Evolutionary conservation across 2,329 filamentous ascomycete genomes (phyloP), one percentile per base, ranked within the genome.

Genomic region (Aspergillus floridensis): DNA sequence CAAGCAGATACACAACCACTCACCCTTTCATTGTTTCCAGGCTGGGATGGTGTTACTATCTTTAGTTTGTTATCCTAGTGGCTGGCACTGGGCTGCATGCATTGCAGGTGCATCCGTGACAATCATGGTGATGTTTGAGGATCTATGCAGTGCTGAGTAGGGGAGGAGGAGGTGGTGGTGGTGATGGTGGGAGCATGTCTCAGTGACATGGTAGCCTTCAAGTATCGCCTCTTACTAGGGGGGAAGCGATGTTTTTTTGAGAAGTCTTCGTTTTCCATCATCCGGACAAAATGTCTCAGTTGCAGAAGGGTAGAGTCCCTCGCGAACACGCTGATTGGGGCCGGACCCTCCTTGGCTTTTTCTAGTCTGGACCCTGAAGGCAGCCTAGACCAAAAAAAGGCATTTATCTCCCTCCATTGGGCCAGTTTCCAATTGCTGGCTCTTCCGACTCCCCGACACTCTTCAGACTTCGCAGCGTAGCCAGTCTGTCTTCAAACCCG

Each of bases 321-420:
- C 12, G 14, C n/a, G 12, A 26, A 19, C 32, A n/a, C n/a, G 21
- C 26, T 59, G 56, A 63, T 61, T 63, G 61, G 61, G 21, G 53
- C 44, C 24, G 49, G 21, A 11, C 29, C 50, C 50, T 56, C 65
- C 65, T 68, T 66, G 66, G 65, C 65, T 66, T 65, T 62, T 57
- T 63, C 62, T 68, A 68, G 66, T 52, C 61, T 51, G 53, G 57
- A 62, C 60, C 55, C 52, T 61, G 56, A 26, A 16, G 6, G 16
- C 38, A 44, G 38, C 38, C 38, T 44, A 44, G 5, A n/a, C 38
- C 38, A 16, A 1, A 44, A 16, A 16, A 19, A n/a, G 38, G n/a
- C 4, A 7, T 44, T 19, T 44, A 12, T 16, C 16, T 8, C 38
- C 6, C 5, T 16, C n/a, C 16, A 44, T 5, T 16, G 6, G 14